Evolutionary conservation across 345 rosid species (phyloP), one percentile per base, ranked within the genome.

Genomic region (Microthlaspi erraticum): DNA sequence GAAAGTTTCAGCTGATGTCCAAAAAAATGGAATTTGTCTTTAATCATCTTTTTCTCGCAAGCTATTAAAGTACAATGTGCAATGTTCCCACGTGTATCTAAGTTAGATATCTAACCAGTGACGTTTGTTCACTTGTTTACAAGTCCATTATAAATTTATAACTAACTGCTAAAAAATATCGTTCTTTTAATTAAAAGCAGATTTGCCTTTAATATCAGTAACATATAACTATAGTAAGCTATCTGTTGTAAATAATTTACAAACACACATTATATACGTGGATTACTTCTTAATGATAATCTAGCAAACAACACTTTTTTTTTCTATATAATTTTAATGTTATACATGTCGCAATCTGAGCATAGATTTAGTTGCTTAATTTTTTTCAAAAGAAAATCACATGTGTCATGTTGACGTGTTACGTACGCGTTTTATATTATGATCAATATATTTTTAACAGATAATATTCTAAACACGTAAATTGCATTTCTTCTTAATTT

Each of bases 401-500:
- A 38, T 23, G 37, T 51, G 48, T 38, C 69, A 49, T 51, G 2
- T 50, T 38, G 49, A 26, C 16, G 10, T 38, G 33, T 48, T 5
- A 44, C 12, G 31, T 7, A 23, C 56, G 7, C 19, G 2, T 10
- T 32, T 3, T 11, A 56, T 16, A 45, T 46, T 10, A 34, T 57
- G 38, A 57, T 58, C 58, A 38, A 10, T 67, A 32, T 39, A 41
- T 29, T 13, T 53, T 32, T 14, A 37, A 16, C 23, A 36, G 41
- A 49, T 49, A 60, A 13, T 46, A 2, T 29, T 60, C 44, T 19
- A 33, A 68, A 41, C 2, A 8, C 31, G 18, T 31, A 37, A 18
- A 68, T 10, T 62, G 11, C 31, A 29, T 34, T 26, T 26, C 29
- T 16, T 32, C 55, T 33, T 64, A 17, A 33, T 11, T 70, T 37